A percentile compares a stretch with the other conserved stretches of the same genome.
Evolutionary conservation across 768 basidiomycete species (phyloP).

Genomic region (Leccinum variicolor): DNA sequence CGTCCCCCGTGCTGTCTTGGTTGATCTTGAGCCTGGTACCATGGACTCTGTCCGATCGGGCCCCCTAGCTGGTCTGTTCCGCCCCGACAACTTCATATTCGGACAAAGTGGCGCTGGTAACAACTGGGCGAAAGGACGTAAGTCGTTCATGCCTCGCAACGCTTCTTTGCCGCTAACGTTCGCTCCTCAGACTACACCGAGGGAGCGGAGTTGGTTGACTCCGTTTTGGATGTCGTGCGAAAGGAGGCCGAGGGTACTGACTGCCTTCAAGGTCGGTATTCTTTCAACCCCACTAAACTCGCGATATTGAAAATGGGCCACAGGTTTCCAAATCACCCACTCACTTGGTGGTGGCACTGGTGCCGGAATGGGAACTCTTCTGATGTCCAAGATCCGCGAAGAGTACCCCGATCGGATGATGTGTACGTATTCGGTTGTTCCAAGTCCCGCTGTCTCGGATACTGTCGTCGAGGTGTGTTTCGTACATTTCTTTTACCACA

Average conservation of each 20-base stretch:
- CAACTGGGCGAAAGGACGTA: conserved; percentile 99
- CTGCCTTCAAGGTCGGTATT: conserved; percentile 87
- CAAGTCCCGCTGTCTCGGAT: conserved; percentile 95
- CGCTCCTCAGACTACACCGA: conserved; percentile 67
- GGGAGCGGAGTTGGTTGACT: conserved; percentile 98
- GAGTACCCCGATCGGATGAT: conserved; percentile 99
- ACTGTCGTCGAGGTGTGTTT: conserved; percentile 87
- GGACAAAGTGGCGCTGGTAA: conserved; percentile 98
- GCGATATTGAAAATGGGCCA: conserved; percentile 7
- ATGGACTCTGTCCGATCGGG: conserved; percentile 93
- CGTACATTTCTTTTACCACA: neutral
- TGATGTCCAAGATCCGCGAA: conserved; percentile 98
- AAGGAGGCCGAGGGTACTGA: conserved; percentile 99
- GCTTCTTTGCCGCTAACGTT: neutral
- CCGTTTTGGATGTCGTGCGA: conserved; percentile 96
- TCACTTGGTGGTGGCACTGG: conserved; percentile 99
- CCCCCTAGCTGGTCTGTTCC: conserved; percentile 88
- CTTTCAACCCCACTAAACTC: neutral
- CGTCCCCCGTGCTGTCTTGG: conserved; percentile 95
- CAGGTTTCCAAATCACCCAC: conserved; percentile 98
- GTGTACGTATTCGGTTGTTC: conserved; percentile 99
- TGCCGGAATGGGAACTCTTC: conserved; percentile 98
- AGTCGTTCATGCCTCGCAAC: conserved; percentile 35
- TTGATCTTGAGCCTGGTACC: conserved; percentile 97
- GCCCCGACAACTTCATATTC: conserved; percentile 98